phyloP scores from a whole-genome alignment of 768 basidiomycete genomes.

The Hygrophoropsis aurantiaca region DNA sequence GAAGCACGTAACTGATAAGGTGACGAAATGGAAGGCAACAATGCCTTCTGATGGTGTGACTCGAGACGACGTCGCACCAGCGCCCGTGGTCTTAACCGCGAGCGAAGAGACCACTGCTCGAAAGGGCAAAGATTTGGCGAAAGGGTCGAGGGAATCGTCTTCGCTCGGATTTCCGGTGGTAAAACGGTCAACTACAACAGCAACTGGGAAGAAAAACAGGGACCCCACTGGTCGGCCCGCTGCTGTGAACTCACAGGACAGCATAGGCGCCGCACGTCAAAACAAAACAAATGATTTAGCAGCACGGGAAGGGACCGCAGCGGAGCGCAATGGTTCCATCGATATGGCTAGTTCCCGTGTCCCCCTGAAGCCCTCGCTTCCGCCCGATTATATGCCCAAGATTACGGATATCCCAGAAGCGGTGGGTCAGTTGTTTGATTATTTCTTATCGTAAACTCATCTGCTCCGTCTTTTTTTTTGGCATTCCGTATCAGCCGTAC shows the following conservation, averaged over 20 bases:
- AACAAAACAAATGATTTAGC: constrained; percentile 10
- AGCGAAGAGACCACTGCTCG: not conserved
- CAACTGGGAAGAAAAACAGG: constrained; percentile 21
- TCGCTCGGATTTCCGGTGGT: constrained; percentile 45
- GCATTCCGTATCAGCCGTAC: constrained; percentile 34
- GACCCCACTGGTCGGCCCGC: constrained; percentile 2
- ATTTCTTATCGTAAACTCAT: constrained; percentile 13
- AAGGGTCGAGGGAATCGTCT: constrained; percentile 15
- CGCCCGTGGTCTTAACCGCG: constrained; percentile 5
- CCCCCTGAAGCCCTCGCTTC: constrained; percentile 2
- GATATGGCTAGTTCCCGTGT: constrained; percentile 3
- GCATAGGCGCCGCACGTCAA: constrained; percentile 7
- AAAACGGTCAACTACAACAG: constrained; percentile 32
- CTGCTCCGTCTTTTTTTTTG: constrained; percentile 2
- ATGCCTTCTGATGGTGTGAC: constrained; percentile 20
- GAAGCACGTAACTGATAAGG: constrained; percentile 33
- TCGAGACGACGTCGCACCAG: constrained; percentile 1
- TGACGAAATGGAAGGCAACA: constrained; percentile 34
- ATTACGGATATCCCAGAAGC: constrained; percentile 38
- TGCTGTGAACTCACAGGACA: constrained; percentile 4
- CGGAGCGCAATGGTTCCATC: constrained; percentile 1
- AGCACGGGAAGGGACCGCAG: not conserved
- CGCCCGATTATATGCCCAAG: constrained; percentile 13
- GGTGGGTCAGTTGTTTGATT: constrained; percentile 25
- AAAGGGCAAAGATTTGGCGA: constrained; percentile 18